These are phyloP conservation scores for Anisogramma anomala DNA, from an alignment of 2,329 filamentous ascomycete genomes.

Conservation along the genomic window DNA sequence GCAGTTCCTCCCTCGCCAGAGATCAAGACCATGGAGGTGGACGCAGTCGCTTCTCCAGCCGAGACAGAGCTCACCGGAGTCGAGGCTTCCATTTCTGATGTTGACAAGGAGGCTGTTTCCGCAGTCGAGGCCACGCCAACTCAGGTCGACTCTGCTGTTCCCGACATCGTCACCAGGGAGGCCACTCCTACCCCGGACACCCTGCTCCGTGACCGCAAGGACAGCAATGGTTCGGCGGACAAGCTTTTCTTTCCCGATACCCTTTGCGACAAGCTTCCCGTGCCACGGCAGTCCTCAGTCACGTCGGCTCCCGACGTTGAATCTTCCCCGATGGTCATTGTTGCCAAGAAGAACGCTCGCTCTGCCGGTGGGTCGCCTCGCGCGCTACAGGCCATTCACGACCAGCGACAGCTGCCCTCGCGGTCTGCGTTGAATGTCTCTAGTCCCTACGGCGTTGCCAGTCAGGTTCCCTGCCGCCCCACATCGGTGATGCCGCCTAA, in stretches of 20 bases:
- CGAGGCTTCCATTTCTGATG: neutral
- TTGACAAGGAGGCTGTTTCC: neutral
- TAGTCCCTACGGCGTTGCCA: neutral
- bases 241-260: constrained; percentile 4
- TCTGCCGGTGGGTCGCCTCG: constrained; percentile 1
- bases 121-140: neutral
- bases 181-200: neutral
- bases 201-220: constrained; percentile 2
- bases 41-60: neutral
- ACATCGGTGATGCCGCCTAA: neutral
- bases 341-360: neutral
- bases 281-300: constrained; percentile 2
- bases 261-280: constrained; percentile 1
- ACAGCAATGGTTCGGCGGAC: neutral
- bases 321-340: neutral
- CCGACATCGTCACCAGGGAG: neutral
- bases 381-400: neutral
- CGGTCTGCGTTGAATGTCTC: neutral
- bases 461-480: neutral
- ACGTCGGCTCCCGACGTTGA: constrained; percentile 6
- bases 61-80: neutral
- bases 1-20: no score
- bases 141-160: neutral
- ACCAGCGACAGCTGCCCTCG: neutral
- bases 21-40: no score